Conservation (phyloP, 768 basidiomycete species). For the Macrolepiota albuminosa region DNA sequence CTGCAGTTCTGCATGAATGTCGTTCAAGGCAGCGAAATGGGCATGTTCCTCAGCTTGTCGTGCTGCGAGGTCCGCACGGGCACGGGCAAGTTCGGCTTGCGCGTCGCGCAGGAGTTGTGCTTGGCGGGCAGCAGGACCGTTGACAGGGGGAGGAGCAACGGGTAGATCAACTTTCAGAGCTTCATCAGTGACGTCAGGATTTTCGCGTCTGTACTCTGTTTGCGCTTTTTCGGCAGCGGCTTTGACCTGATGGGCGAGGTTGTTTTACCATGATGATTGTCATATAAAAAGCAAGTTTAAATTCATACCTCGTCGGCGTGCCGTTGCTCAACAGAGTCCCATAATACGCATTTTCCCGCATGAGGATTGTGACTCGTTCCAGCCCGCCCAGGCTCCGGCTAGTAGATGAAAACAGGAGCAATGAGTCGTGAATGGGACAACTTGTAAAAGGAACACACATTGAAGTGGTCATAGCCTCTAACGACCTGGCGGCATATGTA, state of each 20-base stretch:
- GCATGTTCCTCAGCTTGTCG: background rate
- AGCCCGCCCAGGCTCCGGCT: slow-evolving; percentile 7
- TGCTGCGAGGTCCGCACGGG: background rate
- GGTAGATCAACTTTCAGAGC: slow-evolving; percentile 66
- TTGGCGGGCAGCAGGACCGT: background rate
- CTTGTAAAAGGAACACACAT: slow-evolving; percentile 27
- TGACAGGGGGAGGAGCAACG: slow-evolving; percentile 21
- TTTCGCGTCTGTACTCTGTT: slow-evolving; percentile 51
- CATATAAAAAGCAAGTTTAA: background rate
- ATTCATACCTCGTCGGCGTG: slow-evolving; percentile 58
- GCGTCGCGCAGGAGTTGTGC: slow-evolving; percentile 4
- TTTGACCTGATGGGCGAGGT: slow-evolving; percentile 45
- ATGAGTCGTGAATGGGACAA: slow-evolving; percentile 1
- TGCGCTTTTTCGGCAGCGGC: slow-evolving; percentile 62
- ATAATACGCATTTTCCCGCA: slow-evolving; percentile 54
- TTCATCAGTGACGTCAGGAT: slow-evolving; percentile 60
- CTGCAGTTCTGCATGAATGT: background rate
- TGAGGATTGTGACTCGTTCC: slow-evolving; percentile 18
- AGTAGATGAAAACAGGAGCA: slow-evolving; percentile 11
- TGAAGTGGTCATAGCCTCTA: slow-evolving; percentile 73
- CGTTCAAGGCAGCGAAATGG: background rate
- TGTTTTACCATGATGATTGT: background rate
- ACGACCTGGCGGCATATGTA: slow-evolving; percentile 80
- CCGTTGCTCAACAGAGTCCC: slow-evolving; percentile 63
- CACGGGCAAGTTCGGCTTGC: slow-evolving; percentile 3